Conservation (phyloP, 345 rosid genomes). For the Sonneratia caseolaris region DNA sequence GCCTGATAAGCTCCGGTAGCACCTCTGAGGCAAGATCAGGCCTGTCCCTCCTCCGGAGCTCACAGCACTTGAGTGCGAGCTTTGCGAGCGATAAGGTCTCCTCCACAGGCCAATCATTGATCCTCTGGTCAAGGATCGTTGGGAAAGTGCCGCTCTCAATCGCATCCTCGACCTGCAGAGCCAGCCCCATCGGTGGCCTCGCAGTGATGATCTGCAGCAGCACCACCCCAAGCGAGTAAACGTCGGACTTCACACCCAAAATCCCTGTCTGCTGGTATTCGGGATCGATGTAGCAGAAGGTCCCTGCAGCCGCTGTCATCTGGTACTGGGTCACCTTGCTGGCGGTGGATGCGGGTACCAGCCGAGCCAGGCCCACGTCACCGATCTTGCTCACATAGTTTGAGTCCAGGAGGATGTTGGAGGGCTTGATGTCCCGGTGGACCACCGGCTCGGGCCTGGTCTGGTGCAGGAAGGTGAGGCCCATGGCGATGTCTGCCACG, state of each 20-base stretch:
- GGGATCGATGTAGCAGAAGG: slow-evolving; percentile 80
- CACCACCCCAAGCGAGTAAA: slow-evolving; percentile 70
- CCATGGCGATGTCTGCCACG: slow-evolving; percentile 68
- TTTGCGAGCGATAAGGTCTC: slow-evolving; percentile 51
- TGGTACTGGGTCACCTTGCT: slow-evolving; percentile 35
- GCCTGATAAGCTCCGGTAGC: slow-evolving; percentile 50
- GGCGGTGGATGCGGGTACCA: slow-evolving; percentile 50
- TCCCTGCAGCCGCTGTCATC: slow-evolving; percentile 77
- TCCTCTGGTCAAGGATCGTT: slow-evolving; percentile 52
- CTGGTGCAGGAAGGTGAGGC: slow-evolving; percentile 74
- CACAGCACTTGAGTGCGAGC: slow-evolving; percentile 63
- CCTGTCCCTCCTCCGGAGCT: slow-evolving; percentile 69
- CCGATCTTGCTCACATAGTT: slow-evolving; percentile 55
- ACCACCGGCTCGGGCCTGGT: slow-evolving; percentile 79
- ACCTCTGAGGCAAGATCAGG: slow-evolving; percentile 58
- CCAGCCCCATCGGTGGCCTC: slow-evolving; percentile 59
- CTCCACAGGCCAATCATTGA: slow-evolving; percentile 67
- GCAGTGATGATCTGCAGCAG: slow-evolving; percentile 71
- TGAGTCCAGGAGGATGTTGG: slow-evolving; percentile 63
- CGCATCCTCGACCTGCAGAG: slow-evolving; percentile 48
- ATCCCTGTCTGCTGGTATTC: slow-evolving; percentile 84
- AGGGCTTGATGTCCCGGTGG: slow-evolving; percentile 89
- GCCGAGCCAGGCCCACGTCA: slow-evolving; percentile 70
- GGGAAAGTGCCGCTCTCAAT: slow-evolving; percentile 39
- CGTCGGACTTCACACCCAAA: slow-evolving; percentile 78